Percentiles rank a stretch among this genome's conserved stretches.
Conservation (phyloP, 2,329 filamentous ascomycete species). For the Huntiella decipiens region DNA sequence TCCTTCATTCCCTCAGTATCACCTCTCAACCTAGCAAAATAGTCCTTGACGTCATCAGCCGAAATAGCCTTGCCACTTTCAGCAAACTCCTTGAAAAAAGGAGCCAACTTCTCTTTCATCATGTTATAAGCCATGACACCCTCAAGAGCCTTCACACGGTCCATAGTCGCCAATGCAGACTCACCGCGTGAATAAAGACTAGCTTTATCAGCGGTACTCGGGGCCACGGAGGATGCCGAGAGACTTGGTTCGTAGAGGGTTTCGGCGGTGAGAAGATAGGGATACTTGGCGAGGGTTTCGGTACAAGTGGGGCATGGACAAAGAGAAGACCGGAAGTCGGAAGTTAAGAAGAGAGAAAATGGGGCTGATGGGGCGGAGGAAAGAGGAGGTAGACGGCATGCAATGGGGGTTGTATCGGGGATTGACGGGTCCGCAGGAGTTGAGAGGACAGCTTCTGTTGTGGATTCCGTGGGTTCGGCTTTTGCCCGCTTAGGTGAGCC, state of each 20-base stretch:
- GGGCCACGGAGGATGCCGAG: constrained; percentile 42
- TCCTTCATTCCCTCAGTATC: constrained; percentile 58
- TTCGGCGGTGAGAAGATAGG: constrained; percentile 82
- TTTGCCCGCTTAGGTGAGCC: constrained; percentile 24
- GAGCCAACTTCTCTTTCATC: constrained; percentile 86
- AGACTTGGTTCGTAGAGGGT: constrained; percentile 84
- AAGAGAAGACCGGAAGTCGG: constrained; percentile 60
- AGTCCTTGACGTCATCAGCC: constrained; percentile 88
- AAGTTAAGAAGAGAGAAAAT: constrained; percentile 68
- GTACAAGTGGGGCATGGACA: constrained; percentile 76
- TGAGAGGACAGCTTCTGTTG: neutral
- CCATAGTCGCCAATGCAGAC: constrained; percentile 75
- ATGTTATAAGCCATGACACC: constrained; percentile 98
- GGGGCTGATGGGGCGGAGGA: constrained; percentile 28
- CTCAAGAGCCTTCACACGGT: constrained; percentile 83
- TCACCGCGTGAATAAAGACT: constrained; percentile 83
- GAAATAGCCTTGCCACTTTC: constrained; percentile 76
- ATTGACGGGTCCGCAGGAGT: neutral
- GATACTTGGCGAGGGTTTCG: constrained; percentile 47
- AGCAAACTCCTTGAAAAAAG: constrained; percentile 83
- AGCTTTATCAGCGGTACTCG: constrained; percentile 50
- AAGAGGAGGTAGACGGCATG: constrained; percentile 44
- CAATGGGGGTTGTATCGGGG: constrained; percentile 12
- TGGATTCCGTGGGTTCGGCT: constrained; percentile 21
- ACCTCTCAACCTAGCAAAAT: constrained; percentile 85